phyloP scores from a whole-genome alignment of 306 rosid genomes.

The Ormosia emarginata region DNA sequence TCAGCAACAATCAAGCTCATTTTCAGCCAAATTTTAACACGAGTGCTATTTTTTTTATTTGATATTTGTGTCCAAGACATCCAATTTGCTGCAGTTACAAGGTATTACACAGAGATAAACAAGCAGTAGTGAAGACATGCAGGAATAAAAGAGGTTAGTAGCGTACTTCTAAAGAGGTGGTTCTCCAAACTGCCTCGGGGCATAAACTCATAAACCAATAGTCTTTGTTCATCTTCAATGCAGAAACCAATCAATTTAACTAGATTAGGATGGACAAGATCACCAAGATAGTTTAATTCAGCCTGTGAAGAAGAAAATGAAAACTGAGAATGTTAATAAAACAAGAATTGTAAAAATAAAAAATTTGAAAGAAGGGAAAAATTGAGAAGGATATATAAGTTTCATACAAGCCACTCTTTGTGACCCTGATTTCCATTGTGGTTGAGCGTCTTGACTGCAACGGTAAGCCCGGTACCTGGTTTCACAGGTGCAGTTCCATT shows the following conservation, averaged over 20 bases:
- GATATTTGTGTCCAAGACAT: background rate
- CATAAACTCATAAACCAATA: slow-evolving; percentile 91
- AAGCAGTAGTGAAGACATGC: background rate
- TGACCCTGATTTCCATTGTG: slow-evolving; percentile 99
- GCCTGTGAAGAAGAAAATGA: slow-evolving; percentile 56
- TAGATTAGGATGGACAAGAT: slow-evolving; percentile 82
- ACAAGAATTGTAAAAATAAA: background rate
- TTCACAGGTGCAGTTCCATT: slow-evolving; percentile 95
- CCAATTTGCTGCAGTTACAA: background rate
- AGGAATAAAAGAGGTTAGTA: slow-evolving; percentile 35
- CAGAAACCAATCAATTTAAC: slow-evolving; percentile 92
- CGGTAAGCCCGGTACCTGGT: slow-evolving; percentile 98
- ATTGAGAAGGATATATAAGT: slow-evolving; percentile 11
- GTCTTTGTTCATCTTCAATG: slow-evolving; percentile 90
- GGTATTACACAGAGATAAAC: slow-evolving; percentile 6
- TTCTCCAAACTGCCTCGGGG: slow-evolving; percentile 99
- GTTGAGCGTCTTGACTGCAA: slow-evolving; percentile 94
- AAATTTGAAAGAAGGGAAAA: background rate
- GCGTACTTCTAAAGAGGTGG: slow-evolving; percentile 93
- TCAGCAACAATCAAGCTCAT: slow-evolving; percentile 1
- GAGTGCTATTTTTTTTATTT: background rate
- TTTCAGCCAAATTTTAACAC: background rate
- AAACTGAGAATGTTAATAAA: slow-evolving; percentile 19
- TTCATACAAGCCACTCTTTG: slow-evolving; percentile 95
- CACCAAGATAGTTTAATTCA: slow-evolving; percentile 89